Percentiles rank a stretch among this genome's conserved stretches.
Conservation (phyloP, 805 yeast genomes). For the Wickerhamomyces tratensis region DNA sequence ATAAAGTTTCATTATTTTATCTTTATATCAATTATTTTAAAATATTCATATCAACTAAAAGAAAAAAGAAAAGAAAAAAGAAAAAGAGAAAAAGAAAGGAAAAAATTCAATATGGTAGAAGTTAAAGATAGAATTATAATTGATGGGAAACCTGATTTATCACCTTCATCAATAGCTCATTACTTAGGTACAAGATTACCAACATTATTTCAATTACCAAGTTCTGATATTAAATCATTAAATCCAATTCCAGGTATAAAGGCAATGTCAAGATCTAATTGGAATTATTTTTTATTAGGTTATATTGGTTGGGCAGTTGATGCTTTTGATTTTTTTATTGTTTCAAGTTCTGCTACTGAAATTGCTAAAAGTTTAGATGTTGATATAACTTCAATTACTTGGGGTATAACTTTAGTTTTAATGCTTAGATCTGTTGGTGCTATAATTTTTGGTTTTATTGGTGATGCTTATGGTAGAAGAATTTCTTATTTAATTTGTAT, state of each 20-base stretch:
- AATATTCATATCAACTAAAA: too few relatives aligned
- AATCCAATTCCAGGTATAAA: conserved; percentile 36
- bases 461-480: conserved; percentile 59
- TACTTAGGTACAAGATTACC: conserved; percentile 18
- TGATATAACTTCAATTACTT: conserved; percentile 42
- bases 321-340: conserved; percentile 62
- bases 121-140: not conserved
- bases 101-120: too few relatives aligned
- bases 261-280: conserved; percentile 28
- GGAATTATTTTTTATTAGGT: conserved; percentile 54
- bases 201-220: conserved; percentile 17
- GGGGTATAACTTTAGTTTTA: conserved; percentile 66
- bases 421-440: conserved; percentile 69
- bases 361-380: conserved; percentile 40
- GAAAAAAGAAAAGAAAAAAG: too few relatives aligned
- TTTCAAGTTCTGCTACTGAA: conserved; percentile 41
- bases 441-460: conserved; percentile 47
- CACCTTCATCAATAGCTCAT: not conserved
- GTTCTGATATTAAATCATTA: conserved; percentile 15
- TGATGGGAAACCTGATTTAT: not conserved
- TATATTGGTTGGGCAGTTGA: conserved; percentile 65
- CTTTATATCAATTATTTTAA: too few relatives aligned
- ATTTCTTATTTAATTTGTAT: conserved; percentile 53
- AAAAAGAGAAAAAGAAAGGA: too few relatives aligned
- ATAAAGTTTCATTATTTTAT: too few relatives aligned